Evolutionary conservation across 305 asterid genomes (phyloP).

Genomic region (Euphrasia arctica): DNA sequence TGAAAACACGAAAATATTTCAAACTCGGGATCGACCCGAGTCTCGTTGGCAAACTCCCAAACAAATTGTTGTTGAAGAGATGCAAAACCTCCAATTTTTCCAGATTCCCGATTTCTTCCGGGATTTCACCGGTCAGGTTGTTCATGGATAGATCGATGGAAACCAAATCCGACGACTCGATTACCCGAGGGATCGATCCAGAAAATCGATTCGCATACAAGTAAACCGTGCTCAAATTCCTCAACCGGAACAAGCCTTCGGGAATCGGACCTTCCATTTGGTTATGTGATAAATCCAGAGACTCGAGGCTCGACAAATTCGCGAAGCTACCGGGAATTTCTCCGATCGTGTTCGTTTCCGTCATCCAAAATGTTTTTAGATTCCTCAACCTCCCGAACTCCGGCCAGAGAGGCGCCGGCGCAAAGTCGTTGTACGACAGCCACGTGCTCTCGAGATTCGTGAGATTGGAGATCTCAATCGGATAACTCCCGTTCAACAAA

Average conservation of each 20-base stretch:
- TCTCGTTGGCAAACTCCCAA: slow-evolving; percentile 60
- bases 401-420: slow-evolving; percentile 49
- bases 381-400: slow-evolving; percentile 58
- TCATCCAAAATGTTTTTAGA: slow-evolving; percentile 48
- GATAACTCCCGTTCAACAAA: slow-evolving; percentile 62
- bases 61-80: slow-evolving; percentile 44
- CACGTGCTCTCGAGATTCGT: slow-evolving; percentile 48
- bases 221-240: slow-evolving; percentile 47
- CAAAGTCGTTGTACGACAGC: slow-evolving; percentile 53
- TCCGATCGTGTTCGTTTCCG: slow-evolving; percentile 39
- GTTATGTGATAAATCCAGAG: slow-evolving; percentile 61
- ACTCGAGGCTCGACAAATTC: slow-evolving; percentile 44
- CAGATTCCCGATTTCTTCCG: slow-evolving; percentile 64
- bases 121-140: slow-evolving; percentile 54
- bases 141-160: slow-evolving; percentile 64
- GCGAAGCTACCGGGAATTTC: slow-evolving; percentile 47
- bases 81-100: slow-evolving; percentile 41
- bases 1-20: slow-evolving; percentile 43
- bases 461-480: slow-evolving; percentile 59
- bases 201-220: slow-evolving; percentile 48
- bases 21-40: slow-evolving; percentile 51
- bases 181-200: slow-evolving; percentile 57
- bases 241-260: slow-evolving; percentile 47
- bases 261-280: slow-evolving; percentile 64
- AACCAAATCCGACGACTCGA: slow-evolving; percentile 43